phyloP scores from a whole-genome alignment of 352 stramenopile genomes.

The Globisporangium okanoganense region DNA sequence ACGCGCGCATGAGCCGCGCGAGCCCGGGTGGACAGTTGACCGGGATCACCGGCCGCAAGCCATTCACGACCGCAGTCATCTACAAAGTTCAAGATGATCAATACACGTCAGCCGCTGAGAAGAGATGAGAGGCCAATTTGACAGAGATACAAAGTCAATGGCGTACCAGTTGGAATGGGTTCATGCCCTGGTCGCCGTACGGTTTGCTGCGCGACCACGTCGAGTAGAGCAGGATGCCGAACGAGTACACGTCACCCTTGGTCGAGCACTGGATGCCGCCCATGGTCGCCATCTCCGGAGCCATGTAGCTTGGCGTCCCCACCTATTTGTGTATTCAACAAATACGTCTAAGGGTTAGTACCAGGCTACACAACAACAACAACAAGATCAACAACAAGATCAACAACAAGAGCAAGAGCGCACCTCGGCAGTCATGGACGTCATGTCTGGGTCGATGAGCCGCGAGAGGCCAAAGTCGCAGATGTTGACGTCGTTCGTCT shows the following conservation, averaged over 20 bases:
- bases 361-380: not conserved
- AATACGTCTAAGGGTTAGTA: not conserved
- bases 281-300: slow-evolving; percentile 90
- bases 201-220: slow-evolving; percentile 86
- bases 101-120: slow-evolving; percentile 7
- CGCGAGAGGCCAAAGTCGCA: slow-evolving; percentile 93
- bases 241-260: slow-evolving; percentile 86
- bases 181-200: slow-evolving; percentile 89
- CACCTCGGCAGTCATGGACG: slow-evolving; percentile 81
- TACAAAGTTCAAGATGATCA: slow-evolving; percentile 13
- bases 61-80: slow-evolving; percentile 88
- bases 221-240: slow-evolving; percentile 83
- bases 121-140: not conserved
- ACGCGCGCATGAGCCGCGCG: slow-evolving; percentile 76
- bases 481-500: slow-evolving; percentile 90
- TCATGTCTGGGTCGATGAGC: slow-evolving; percentile 82
- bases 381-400: not conserved
- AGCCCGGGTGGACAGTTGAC: slow-evolving; percentile 76
- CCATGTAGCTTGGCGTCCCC: slow-evolving; percentile 88
- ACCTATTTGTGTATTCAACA: slow-evolving; percentile 30
- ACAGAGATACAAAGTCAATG: not conserved
- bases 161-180: slow-evolving; percentile 83
- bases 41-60: slow-evolving; percentile 77
- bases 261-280: slow-evolving; percentile 84
- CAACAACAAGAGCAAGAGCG: not conserved